phyloP scores from a whole-genome alignment of 2,329 filamentous ascomycete genomes.

The Botryotinia globosa region DNA sequence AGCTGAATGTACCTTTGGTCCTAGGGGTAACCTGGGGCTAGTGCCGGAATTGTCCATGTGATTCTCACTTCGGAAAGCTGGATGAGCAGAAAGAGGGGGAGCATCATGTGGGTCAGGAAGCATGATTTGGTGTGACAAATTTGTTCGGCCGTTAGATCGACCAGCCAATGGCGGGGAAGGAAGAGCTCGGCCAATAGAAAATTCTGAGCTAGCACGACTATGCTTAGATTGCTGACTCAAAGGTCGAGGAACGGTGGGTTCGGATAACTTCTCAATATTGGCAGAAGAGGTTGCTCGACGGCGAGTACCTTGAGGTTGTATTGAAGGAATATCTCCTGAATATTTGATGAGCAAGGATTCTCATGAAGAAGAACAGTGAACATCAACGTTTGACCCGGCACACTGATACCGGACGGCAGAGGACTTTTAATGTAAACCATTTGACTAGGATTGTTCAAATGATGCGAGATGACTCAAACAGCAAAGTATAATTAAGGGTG shows the following conservation, averaged over 20 bases:
- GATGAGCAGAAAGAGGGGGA: slow-evolving; percentile 37
- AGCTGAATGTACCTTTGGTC: slow-evolving; percentile 27
- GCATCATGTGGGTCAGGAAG: slow-evolving; percentile 35
- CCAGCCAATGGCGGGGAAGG: slow-evolving; percentile 45
- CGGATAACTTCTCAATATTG: slow-evolving; percentile 56
- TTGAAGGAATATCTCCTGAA: slow-evolving; percentile 7
- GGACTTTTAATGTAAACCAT: background rate
- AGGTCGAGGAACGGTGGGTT: slow-evolving; percentile 50
- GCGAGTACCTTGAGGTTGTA: slow-evolving; percentile 43
- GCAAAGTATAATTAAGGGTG: slow-evolving; percentile 17
- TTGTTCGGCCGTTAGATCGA: slow-evolving; percentile 37
- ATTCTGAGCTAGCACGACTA: slow-evolving; percentile 69
- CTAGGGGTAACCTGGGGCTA: slow-evolving; percentile 21
- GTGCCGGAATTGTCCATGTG: slow-evolving; percentile 28
- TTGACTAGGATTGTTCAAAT: background rate
- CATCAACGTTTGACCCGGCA: background rate
- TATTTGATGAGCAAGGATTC: background rate
- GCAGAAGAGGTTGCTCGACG: slow-evolving; percentile 60
- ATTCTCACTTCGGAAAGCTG: slow-evolving; percentile 35
- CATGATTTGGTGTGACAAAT: slow-evolving; percentile 34
- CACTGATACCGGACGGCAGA: background rate
- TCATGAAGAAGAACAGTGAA: background rate
- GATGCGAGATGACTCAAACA: background rate
- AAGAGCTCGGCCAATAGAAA: slow-evolving; percentile 57
- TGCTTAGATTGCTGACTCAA: slow-evolving; percentile 63